A percentile compares a stretch with the other conserved stretches of the same genome.
Evolutionary conservation across 1,284 basidiomycete genomes (phyloP).

Genomic region (Cryptococcus depauperatus): DNA sequence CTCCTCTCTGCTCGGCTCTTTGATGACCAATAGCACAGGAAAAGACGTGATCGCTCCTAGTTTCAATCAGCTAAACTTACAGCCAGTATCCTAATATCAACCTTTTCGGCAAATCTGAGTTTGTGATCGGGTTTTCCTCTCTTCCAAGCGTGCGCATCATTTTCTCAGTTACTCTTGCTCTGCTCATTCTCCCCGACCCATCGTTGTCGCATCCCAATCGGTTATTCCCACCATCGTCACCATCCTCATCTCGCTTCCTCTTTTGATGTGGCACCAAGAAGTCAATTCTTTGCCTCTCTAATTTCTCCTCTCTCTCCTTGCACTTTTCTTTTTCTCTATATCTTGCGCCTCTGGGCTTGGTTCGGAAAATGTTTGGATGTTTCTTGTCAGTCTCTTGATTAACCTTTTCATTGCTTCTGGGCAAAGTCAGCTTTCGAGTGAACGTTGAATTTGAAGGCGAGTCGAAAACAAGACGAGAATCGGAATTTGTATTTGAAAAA

Average conservation of each 20-base stretch:
- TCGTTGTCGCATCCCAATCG: constrained; percentile 7
- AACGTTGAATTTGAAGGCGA: too few relatives aligned
- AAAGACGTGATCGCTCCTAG: constrained; percentile 36
- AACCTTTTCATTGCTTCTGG: too few relatives aligned
- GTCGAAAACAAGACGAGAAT: too few relatives aligned
- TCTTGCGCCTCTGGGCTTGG: too few relatives aligned
- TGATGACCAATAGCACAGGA: constrained; percentile 41
- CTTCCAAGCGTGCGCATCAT: constrained; percentile 34
- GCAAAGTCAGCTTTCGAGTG: too few relatives aligned
- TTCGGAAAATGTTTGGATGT: too few relatives aligned
- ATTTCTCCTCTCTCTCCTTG: constrained; percentile 14
- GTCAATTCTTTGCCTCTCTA: constrained; percentile 2
- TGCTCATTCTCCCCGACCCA: too few relatives aligned
- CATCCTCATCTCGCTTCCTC: too few relatives aligned
- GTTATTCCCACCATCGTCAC: neutral
- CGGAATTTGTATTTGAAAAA: too few relatives aligned
- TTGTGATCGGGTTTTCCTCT: constrained; percentile 35
- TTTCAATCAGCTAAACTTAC: neutral
- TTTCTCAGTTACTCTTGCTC: constrained; percentile 22
- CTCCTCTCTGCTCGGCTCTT: constrained; percentile 3
- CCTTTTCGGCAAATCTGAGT: constrained; percentile 34
- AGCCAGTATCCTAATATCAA: constrained; percentile 6
- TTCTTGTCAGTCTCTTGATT: too few relatives aligned
- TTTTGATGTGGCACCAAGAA: too few relatives aligned
- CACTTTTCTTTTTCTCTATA: too few relatives aligned